Percentiles rank a stretch among this genome's conserved stretches.
phyloP scores from a whole-genome alignment of 179 eudicot species.

The Corrigiola litoralis region DNA sequence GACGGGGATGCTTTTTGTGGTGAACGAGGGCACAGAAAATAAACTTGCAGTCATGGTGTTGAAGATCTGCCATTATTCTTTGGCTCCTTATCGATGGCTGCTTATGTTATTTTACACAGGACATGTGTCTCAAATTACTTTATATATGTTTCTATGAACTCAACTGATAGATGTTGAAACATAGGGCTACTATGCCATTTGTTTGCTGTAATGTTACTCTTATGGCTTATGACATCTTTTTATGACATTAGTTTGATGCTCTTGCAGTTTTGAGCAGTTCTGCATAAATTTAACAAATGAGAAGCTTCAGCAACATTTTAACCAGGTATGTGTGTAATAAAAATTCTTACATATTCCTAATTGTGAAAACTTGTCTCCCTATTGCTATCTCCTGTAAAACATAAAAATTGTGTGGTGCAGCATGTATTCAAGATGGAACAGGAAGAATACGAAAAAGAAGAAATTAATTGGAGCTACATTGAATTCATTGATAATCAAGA shows the following conservation, averaged over 20 bases:
- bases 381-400: conserved; percentile 1
- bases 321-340: conserved; percentile 51
- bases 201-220: not conserved
- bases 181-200: not conserved
- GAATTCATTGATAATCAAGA: conserved; percentile 96
- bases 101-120: not conserved
- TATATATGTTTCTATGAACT: not conserved
- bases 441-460: conserved; percentile 89
- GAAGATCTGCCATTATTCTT: not conserved
- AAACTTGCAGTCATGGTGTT: not conserved
- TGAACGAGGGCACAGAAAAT: conserved; percentile 4
- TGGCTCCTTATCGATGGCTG: not conserved
- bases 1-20: conserved; percentile 10
- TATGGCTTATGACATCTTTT: not conserved
- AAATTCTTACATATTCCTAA: not conserved
- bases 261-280: conserved; percentile 92
- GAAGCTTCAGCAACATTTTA: conserved; percentile 98
- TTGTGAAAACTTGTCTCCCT: conserved; percentile 4
- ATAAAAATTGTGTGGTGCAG: conserved; percentile 37
- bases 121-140: not conserved
- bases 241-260: conserved; percentile 19
- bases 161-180: not conserved
- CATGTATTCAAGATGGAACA: conserved; percentile 98
- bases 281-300: conserved; percentile 92
- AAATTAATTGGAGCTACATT: conserved; percentile 97